Base-by-base conservation (phyloP, 2,329 filamentous ascomycete genomes). In the Leptographium wingfieldii region DNA sequence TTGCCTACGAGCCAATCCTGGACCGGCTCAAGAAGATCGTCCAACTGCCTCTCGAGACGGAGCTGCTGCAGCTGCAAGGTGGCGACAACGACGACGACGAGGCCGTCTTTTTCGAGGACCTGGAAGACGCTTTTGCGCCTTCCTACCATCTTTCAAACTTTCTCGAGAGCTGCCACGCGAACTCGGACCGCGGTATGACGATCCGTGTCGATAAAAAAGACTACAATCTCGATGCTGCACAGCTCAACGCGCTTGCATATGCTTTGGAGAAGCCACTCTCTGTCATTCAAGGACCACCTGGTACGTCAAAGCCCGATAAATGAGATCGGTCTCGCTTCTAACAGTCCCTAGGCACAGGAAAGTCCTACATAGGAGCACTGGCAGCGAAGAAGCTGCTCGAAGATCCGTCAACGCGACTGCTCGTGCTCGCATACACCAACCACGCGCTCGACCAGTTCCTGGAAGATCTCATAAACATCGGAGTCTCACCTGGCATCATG, bases 251-350 rank as follows among this genome's bases (percentile, higher is more conserved):
- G 9, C 49, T 60, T 4, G 12, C 19, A 2, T 25, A 51, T 19
- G 80, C 81, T 0, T 65, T 91, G 0, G 72, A 68, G 0, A 77
- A 77, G 9, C 69, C 71, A 0, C 69, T 90, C 0, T 82, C 80
- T 55, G 68, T 85, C 0, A 86, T 91, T 1, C 86, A 90, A 72
- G 87, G 87, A 0, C 88, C 88, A 1, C 88, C 87, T 64, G 86
- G 83, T 82, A 74, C 61, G 71, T 55, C 6, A 25, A 11, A 35
- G 33, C 9, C 33, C 7, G 6, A 14, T 22, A 12, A 9, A 31
- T 16, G 11, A 11, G 14, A 9, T n/a, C 11, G 40, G 40, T 4
- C 40, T 14, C 11, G 35, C 31, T 54, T 53, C 55, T 40, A 27
- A 27, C 27, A 25, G 10, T 16, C 19, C 29, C 14, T 27, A 27